These are phyloP conservation scores for Termitomyces heimii DNA, from an alignment of 768 basidiomycete genomes.

Conservation along the genomic window DNA sequence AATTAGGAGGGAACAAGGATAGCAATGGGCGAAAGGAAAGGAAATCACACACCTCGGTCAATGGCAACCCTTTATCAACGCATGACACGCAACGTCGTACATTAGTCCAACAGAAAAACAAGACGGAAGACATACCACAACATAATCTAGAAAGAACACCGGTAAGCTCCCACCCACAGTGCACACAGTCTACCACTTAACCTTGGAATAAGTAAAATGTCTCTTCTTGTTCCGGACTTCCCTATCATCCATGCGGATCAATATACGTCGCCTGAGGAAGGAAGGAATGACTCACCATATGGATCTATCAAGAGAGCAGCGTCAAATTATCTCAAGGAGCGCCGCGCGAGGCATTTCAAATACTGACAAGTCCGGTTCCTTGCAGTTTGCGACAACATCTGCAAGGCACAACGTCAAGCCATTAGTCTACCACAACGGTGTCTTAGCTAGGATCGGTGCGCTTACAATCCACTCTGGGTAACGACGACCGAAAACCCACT, in stretches of 20 bases:
- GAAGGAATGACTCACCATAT: conserved; percentile 62
- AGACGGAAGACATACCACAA: conserved; percentile 57
- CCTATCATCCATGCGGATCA: conserved; percentile 36
- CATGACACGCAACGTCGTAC: background rate
- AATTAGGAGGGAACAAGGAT: background rate
- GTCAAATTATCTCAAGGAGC: background rate
- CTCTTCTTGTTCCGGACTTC: conserved; percentile 84
- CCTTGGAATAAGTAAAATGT: conserved; percentile 89
- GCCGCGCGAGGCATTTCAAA: too few species aligned
- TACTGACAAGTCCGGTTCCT: conserved; percentile 79
- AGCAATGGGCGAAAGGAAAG: too few species aligned
- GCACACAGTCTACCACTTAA: conserved; percentile 21
- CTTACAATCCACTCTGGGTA: conserved; percentile 66
- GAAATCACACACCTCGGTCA: conserved; percentile 58
- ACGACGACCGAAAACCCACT: background rate
- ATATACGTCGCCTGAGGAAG: background rate
- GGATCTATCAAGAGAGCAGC: conserved; percentile 37
- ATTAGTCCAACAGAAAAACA: background rate
- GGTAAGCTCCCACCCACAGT: conserved; percentile 1
- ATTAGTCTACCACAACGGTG: background rate
- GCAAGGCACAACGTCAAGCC: background rate
- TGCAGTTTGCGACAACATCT: conserved; percentile 71
- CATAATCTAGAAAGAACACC: conserved; percentile 61
- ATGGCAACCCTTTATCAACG: conserved; percentile 73
- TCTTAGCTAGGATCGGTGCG: background rate